Conservation (phyloP, 371 early-diverging fungal species). For the Mortierella sp. region DNA sequence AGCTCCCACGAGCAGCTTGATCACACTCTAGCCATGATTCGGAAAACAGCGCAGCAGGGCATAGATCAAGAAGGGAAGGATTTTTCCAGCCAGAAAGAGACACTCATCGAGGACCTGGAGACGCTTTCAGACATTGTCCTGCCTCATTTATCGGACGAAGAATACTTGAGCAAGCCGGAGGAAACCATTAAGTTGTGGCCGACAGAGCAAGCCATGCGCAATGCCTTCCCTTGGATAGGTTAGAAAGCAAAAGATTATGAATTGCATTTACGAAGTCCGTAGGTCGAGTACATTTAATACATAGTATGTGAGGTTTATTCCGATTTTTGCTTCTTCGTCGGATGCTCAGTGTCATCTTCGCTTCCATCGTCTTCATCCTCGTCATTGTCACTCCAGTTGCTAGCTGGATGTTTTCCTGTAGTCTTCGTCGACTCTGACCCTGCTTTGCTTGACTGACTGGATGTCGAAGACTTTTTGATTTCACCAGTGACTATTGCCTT, state of each 20-base stretch:
- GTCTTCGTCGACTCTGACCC: background rate
- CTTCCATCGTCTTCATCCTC: background rate
- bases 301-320: slow-evolving; percentile 10
- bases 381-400: slow-evolving; percentile 49
- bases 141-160: slow-evolving; percentile 48
- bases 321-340: slow-evolving; percentile 9
- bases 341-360: background rate
- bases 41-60: slow-evolving; percentile 36
- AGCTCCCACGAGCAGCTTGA: slow-evolving; percentile 38
- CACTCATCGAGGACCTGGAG: slow-evolving; percentile 35
- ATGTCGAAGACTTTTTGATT: slow-evolving; percentile 11
- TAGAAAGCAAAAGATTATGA: too few relatives aligned
- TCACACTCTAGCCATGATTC: slow-evolving; percentile 28
- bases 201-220: slow-evolving; percentile 39
- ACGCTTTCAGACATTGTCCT: slow-evolving; percentile 49
- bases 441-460: background rate
- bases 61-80: slow-evolving; percentile 38
- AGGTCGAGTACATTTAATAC: too few relatives aligned
- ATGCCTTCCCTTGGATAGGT: slow-evolving; percentile 50
- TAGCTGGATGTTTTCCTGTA: slow-evolving; percentile 27
- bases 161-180: slow-evolving; percentile 32
- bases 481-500: slow-evolving; percentile 31
- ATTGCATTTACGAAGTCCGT: too few relatives aligned
- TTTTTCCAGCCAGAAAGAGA: slow-evolving; percentile 18
- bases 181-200: slow-evolving; percentile 53